Base-by-base conservation (phyloP, 1,284 basidiomycete species). In the Butyriboletus pseudospeciosus region DNA sequence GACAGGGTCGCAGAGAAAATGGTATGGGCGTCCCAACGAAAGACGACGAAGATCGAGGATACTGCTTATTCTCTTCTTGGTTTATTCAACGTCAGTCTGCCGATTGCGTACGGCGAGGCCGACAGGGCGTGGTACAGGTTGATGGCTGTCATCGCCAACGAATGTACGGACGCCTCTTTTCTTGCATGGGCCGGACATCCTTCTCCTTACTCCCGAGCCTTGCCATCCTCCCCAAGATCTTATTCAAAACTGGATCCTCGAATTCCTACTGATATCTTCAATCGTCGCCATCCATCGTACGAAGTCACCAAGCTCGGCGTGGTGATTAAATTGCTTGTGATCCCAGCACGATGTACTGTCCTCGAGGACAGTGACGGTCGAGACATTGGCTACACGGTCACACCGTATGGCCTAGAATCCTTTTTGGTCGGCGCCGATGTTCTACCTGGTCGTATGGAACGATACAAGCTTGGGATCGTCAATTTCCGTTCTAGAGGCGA, bases 1-100 rank as follows among this genome's bases (percentile, higher is more conserved):
- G 63, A 63, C 35, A 61, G 58, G 28, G 28, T 62, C 17, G 47
- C 61, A 10, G 63, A 62, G 46, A 61, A 59, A 32, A 62, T 64
- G 60, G 23, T 9, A 7, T 63, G 58, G 63, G 55, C 55, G 3
- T 65, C 63, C 3, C 43, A 49, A 37, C 51, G 61, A 16, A 52
- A 26, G 38, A 65, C 61, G 17, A 59, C 48, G 13, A 61, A 52
- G 42, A 45, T 51, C 2, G 61, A 62, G 32, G 61, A 65, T 26
- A 13, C 28, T 5, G 63, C 61, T 12, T 65, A 62, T 26, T 60
- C 43, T 4, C 58, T 64, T 16, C 58, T 62, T 3, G 62, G 61
- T 23, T 14, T 64, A 14, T 64, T 62, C 44, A 49, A 61, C n/a
- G 42, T 65, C 40, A 52, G 42, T 26, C 25, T 63, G 12, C 53